Conservation (phyloP, 2,329 filamentous ascomycete genomes). For the Sporothrix curviconia region DNA sequence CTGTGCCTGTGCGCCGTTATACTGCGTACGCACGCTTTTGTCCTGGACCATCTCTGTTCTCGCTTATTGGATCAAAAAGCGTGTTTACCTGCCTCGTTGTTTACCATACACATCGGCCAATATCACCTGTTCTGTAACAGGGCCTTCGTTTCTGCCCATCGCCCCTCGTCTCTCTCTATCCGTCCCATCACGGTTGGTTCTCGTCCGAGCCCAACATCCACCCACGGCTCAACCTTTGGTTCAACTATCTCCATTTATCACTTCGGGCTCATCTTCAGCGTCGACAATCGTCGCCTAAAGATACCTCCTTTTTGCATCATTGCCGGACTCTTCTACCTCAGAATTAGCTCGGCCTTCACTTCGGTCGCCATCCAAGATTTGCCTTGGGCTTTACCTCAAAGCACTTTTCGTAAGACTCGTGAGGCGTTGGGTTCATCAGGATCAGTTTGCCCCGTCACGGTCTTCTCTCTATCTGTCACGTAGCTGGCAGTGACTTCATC, state of each 20-base stretch:
- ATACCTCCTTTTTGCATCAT: too few relatives aligned
- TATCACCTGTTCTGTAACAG: constrained; percentile 1
- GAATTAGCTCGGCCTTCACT: too few relatives aligned
- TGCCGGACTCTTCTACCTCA: too few relatives aligned
- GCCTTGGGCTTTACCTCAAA: too few relatives aligned
- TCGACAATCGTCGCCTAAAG: too few relatives aligned
- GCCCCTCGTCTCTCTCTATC: not conserved
- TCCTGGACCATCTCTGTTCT: not conserved
- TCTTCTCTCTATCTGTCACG: not conserved
- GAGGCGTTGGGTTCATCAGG: too few relatives aligned
- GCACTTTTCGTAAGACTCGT: too few relatives aligned
- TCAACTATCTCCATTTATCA: not conserved
- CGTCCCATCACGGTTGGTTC: not conserved
- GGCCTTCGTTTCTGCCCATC: not conserved
- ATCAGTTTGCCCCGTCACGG: too few relatives aligned
- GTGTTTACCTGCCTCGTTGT: constrained; percentile 15
- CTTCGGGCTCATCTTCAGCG: too few relatives aligned
- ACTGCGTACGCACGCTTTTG: constrained; percentile 15
- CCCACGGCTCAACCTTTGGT: not conserved
- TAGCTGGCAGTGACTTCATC: not conserved
- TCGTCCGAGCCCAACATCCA: constrained; percentile 10
- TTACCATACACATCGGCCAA: constrained; percentile 11
- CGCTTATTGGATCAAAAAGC: constrained; percentile 10
- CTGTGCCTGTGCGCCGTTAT: constrained; percentile 17
- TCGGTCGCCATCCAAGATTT: too few relatives aligned